phyloP scores from a whole-genome alignment of 768 basidiomycete genomes.

The Leccinum subgranulosum region DNA sequence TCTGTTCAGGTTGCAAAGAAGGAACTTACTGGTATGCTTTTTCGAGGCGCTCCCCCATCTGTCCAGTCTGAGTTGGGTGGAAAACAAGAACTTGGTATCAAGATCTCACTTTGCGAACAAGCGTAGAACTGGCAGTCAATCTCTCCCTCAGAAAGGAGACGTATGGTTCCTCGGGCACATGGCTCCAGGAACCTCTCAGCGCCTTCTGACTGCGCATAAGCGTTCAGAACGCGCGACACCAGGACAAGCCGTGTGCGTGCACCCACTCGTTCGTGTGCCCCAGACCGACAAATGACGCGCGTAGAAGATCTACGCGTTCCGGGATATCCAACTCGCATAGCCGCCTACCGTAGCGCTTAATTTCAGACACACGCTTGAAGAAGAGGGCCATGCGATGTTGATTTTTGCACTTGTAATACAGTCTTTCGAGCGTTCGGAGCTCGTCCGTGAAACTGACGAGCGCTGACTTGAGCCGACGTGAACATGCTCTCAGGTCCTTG shows the following conservation, averaged over 20 bases:
- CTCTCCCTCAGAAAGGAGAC: conserved; percentile 36
- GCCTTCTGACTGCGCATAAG: conserved; percentile 41
- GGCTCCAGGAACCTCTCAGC: conserved; percentile 63
- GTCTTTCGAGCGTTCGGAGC: conserved; percentile 55
- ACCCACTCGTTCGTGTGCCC: conserved; percentile 25
- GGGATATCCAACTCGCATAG: conserved; percentile 16
- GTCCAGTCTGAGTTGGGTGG: conserved; percentile 4
- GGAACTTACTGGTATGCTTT: conserved; percentile 52
- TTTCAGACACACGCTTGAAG: conserved; percentile 61
- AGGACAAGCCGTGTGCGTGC: not conserved
- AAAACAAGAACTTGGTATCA: not conserved
- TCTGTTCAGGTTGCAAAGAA: not conserved
- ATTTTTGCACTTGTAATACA: conserved; percentile 80
- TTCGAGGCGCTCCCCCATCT: conserved; percentile 47
- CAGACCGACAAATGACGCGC: conserved; percentile 29
- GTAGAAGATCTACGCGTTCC: conserved; percentile 22
- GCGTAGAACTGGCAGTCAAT: conserved; percentile 31
- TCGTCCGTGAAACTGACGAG: conserved; percentile 28
- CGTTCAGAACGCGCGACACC: not conserved
- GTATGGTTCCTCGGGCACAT: conserved; percentile 43
- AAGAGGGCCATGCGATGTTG: conserved; percentile 54
- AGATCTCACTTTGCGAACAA: conserved; percentile 48
- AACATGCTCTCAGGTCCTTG: conserved; percentile 55
- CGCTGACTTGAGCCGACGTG: conserved; percentile 49
- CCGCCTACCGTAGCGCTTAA: conserved; percentile 42